These are phyloP conservation scores for Saccharomycopsis fermentans DNA, from an alignment of 805 yeast genomes.

Conservation along the genomic window DNA sequence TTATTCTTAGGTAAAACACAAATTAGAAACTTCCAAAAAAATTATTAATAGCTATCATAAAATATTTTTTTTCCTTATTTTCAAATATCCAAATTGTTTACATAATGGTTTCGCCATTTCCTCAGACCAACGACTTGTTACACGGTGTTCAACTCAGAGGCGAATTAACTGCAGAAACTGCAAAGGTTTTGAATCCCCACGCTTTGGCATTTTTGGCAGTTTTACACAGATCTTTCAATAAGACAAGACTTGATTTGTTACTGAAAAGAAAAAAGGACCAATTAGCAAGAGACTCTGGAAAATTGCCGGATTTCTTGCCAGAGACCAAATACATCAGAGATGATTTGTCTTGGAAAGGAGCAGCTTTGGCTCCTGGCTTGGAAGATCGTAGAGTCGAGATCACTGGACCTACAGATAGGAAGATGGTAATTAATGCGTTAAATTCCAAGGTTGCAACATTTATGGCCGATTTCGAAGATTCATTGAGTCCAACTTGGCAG, in stretches of 20 bases:
- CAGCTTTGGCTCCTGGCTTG: slow-evolving; percentile 57
- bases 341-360: slow-evolving; percentile 63
- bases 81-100: not conserved
- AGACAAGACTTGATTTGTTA: slow-evolving; percentile 44
- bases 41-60: no score
- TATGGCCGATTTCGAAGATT: slow-evolving; percentile 71
- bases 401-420: slow-evolving; percentile 68
- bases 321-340: slow-evolving; percentile 53
- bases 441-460: slow-evolving; percentile 61
- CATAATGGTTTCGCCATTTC: slow-evolving; percentile 29
- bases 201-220: slow-evolving; percentile 59
- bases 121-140: slow-evolving; percentile 30
- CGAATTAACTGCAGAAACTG: slow-evolving; percentile 33
- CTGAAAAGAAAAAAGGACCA: slow-evolving; percentile 47
- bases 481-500: slow-evolving; percentile 61
- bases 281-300: slow-evolving; percentile 47
- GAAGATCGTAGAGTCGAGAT: slow-evolving; percentile 66
- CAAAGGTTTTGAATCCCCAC: slow-evolving; percentile 49
- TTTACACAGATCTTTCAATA: slow-evolving; percentile 53
- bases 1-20: no score
- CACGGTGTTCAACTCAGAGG: slow-evolving; percentile 49
- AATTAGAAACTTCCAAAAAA: no score
- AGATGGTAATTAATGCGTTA: slow-evolving; percentile 66
- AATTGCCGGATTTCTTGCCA: slow-evolving; percentile 58
- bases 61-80: no score